Conservation (phyloP, 2,329 filamentous ascomycete species). For the Fusarium abutilonis region DNA sequence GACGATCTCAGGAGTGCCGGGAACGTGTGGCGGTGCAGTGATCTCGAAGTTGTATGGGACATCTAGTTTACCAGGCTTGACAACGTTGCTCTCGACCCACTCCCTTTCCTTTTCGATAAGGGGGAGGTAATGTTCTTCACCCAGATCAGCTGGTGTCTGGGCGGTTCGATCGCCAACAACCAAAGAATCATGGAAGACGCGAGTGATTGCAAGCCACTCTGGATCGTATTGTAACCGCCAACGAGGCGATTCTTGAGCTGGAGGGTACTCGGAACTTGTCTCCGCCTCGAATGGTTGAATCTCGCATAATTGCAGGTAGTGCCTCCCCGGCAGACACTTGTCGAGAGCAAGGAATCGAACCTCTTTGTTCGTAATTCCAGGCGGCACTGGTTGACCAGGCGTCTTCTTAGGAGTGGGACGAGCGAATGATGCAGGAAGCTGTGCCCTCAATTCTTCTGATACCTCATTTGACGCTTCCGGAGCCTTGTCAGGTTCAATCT, state of each 20-base stretch:
- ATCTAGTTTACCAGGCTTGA: slow-evolving; percentile 66
- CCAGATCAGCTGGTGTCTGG: slow-evolving; percentile 66
- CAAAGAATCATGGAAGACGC: slow-evolving; percentile 76
- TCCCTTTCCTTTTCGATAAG: slow-evolving; percentile 74
- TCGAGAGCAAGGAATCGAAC: slow-evolving; percentile 91
- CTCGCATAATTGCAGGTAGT: slow-evolving; percentile 83
- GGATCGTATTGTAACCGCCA: slow-evolving; percentile 81
- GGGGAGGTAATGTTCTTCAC: slow-evolving; percentile 73
- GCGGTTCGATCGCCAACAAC: slow-evolving; percentile 68
- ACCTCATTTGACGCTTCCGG: slow-evolving; percentile 52
- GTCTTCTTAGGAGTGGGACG: slow-evolving; percentile 52
- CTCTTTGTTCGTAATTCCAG: slow-evolving; percentile 77
- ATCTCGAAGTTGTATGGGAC: slow-evolving; percentile 81
- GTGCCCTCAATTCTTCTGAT: slow-evolving; percentile 72
- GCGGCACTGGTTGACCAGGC: slow-evolving; percentile 72
- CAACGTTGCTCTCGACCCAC: slow-evolving; percentile 86
- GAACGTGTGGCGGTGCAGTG: slow-evolving; percentile 78
- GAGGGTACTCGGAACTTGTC: slow-evolving; percentile 32
- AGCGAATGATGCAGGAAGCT: slow-evolving; percentile 80
- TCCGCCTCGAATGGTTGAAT: slow-evolving; percentile 60
- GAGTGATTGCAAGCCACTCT: slow-evolving; percentile 95
- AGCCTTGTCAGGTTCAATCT: slow-evolving; percentile 8
- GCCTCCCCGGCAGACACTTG: slow-evolving; percentile 82
- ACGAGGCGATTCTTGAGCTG: slow-evolving; percentile 50
- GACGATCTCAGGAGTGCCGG: slow-evolving; percentile 65